These are phyloP conservation scores for Penstemon davidsonii DNA, from an alignment of 257 asterid genomes.

Conservation along the genomic window DNA sequence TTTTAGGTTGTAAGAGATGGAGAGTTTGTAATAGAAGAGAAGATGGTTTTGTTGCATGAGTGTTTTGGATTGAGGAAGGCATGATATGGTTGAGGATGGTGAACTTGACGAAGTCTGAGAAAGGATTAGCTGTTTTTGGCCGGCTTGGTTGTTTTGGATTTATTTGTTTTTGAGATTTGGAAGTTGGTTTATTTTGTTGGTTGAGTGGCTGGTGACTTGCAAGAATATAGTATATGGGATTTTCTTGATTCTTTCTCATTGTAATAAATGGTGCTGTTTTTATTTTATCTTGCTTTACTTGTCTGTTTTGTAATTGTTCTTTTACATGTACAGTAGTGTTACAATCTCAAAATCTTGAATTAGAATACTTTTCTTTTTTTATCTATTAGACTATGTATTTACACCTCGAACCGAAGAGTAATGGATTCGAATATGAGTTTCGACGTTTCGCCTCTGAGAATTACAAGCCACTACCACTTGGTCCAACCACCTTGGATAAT, in stretches of 20 bases:
- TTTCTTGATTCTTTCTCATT: not conserved
- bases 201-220: not conserved
- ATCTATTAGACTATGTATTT: no score
- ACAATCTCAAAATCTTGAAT: no score
- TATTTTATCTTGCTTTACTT: not conserved
- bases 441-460: no score
- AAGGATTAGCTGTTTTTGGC: slow-evolving; percentile 40
- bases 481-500: no score
- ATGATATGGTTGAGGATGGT: slow-evolving; percentile 31
- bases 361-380: no score
- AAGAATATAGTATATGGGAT: not conserved
- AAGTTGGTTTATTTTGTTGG: not conserved
- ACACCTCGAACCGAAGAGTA: no score
- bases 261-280: not conserved
- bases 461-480: no score
- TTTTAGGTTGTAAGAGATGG: not conserved
- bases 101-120: slow-evolving; percentile 37
- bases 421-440: no score
- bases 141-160: slow-evolving; percentile 30
- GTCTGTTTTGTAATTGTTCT: not conserved
- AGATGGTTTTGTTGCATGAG: not conserved
- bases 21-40: slow-evolving; percentile 2
- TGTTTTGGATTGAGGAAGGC: slow-evolving; percentile 26
- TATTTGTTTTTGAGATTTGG: not conserved
- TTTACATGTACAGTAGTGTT: no score